A percentile compares a stretch with the other conserved stretches of the same genome.
Conservation (phyloP, 768 basidiomycete species). For the Podaxis sp. region DNA sequence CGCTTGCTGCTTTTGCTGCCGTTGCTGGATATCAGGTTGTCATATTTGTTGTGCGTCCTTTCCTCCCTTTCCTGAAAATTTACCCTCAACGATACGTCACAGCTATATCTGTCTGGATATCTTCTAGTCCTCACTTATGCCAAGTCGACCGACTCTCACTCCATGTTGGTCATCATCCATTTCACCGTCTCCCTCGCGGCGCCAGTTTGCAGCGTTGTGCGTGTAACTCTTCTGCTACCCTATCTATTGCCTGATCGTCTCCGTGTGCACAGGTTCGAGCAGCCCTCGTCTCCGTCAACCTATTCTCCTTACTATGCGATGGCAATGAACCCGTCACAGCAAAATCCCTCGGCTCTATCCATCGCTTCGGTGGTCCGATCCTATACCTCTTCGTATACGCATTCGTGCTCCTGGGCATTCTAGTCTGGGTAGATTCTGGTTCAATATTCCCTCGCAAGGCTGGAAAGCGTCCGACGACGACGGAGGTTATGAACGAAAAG, state of each 20-base stretch:
- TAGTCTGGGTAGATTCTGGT: constrained; percentile 75
- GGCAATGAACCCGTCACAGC: constrained; percentile 47
- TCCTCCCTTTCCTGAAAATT: not conserved
- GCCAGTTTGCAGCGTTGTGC: constrained; percentile 68
- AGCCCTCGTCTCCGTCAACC: constrained; percentile 71
- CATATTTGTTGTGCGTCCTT: constrained; percentile 61
- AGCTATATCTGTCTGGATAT: constrained; percentile 69
- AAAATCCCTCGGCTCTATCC: constrained; percentile 50
- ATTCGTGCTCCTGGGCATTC: constrained; percentile 56
- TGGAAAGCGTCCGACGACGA: constrained; percentile 19
- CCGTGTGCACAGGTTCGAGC: constrained; percentile 52
- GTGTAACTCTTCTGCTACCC: constrained; percentile 25
- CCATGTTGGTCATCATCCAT: constrained; percentile 64
- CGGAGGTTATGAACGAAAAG: constrained; percentile 8
- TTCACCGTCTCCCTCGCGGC: constrained; percentile 67
- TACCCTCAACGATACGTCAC: constrained; percentile 2
- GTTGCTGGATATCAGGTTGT: constrained; percentile 74
- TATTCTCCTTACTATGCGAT: constrained; percentile 73
- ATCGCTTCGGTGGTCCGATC: constrained; percentile 73
- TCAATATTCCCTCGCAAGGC: constrained; percentile 45
- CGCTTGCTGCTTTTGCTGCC: constrained; percentile 71
- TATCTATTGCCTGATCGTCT: not conserved
- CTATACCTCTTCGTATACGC: constrained; percentile 65
- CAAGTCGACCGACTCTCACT: constrained; percentile 50
- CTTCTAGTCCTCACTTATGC: constrained; percentile 75